Evolutionary conservation across 345 rosid species (phyloP).

Genomic region (Populus simonii): DNA sequence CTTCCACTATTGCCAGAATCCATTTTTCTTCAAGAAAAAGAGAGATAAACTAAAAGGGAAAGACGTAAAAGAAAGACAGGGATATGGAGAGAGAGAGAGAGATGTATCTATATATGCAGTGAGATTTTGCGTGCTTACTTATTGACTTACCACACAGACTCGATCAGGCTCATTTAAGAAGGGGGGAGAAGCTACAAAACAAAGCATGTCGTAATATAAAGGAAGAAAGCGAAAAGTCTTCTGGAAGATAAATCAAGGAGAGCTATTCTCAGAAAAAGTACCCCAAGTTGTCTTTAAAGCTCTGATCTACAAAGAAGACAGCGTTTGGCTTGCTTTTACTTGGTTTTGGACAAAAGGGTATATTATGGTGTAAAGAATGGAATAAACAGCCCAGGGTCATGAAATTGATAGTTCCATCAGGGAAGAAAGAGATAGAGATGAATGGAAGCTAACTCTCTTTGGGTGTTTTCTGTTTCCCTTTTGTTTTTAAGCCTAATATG

Average conservation of each 20-base stretch:
- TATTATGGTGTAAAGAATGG: slow-evolving; percentile 6
- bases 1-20: slow-evolving; percentile 81
- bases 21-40: slow-evolving; percentile 30
- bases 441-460: background rate
- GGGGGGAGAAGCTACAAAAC: slow-evolving; percentile 10
- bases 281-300: slow-evolving; percentile 36
- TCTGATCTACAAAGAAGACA: slow-evolving; percentile 36
- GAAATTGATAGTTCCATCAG: slow-evolving; percentile 26
- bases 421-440: slow-evolving; percentile 3
- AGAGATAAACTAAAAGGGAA: background rate
- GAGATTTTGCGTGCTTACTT: background rate
- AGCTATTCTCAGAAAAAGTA: slow-evolving; percentile 30
- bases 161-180: slow-evolving; percentile 20
- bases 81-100: slow-evolving; percentile 20
- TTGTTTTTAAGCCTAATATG: slow-evolving; percentile 10
- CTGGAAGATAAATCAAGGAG: slow-evolving; percentile 23
- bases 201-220: slow-evolving; percentile 16
- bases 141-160: slow-evolving; percentile 9
- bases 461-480: background rate
- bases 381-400: slow-evolving; percentile 26
- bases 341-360: slow-evolving; percentile 25
- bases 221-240: slow-evolving; percentile 13
- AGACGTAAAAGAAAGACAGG: slow-evolving; percentile 18
- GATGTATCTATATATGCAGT: background rate
- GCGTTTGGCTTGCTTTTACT: slow-evolving; percentile 18